phyloP scores from a whole-genome alignment of 768 basidiomycete genomes.

The Pleurotus tuoliensis region DNA sequence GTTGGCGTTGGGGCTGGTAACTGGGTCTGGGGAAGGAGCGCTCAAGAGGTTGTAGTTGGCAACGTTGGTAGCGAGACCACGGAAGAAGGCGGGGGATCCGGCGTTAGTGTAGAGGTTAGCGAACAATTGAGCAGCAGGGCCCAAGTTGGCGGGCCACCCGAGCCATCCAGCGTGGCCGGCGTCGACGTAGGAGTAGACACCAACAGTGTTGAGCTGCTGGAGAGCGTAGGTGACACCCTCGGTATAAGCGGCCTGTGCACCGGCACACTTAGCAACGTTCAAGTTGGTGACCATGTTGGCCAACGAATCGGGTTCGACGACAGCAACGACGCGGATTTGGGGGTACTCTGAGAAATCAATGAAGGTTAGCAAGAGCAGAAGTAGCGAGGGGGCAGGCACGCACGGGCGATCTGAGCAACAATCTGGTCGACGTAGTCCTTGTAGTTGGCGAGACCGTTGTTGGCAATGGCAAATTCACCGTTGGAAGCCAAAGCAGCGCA shows the following conservation, averaged over 20 bases:
- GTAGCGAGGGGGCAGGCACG: constrained; percentile 7
- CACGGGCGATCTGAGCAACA: constrained; percentile 51
- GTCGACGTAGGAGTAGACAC: constrained; percentile 60
- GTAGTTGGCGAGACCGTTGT: constrained; percentile 54
- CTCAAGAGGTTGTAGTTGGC: constrained; percentile 33
- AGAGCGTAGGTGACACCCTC: constrained; percentile 53
- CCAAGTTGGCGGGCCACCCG: constrained; percentile 63
- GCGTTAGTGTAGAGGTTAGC: constrained; percentile 43
- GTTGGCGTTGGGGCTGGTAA: constrained; percentile 52
- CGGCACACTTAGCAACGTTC: constrained; percentile 51
- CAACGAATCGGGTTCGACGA: constrained; percentile 64
- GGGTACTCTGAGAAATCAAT: constrained; percentile 38
- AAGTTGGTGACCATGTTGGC: constrained; percentile 69
- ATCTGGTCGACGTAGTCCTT: constrained; percentile 58
- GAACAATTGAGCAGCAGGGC: constrained; percentile 55
- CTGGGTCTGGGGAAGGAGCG: constrained; percentile 18
- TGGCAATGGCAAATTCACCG: constrained; percentile 58
- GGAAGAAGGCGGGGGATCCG: constrained; percentile 50
- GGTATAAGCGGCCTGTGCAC: constrained; percentile 49
- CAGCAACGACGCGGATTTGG: constrained; percentile 57
- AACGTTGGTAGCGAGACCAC: constrained; percentile 56
- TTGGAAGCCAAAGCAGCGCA: constrained; percentile 63
- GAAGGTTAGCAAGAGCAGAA: no score
- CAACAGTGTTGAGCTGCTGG: constrained; percentile 47
- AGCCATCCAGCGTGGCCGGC: constrained; percentile 66